These are phyloP conservation scores for Malbranchea zuffiana DNA, from an alignment of 2,329 filamentous ascomycete species.

Conservation along the genomic window DNA sequence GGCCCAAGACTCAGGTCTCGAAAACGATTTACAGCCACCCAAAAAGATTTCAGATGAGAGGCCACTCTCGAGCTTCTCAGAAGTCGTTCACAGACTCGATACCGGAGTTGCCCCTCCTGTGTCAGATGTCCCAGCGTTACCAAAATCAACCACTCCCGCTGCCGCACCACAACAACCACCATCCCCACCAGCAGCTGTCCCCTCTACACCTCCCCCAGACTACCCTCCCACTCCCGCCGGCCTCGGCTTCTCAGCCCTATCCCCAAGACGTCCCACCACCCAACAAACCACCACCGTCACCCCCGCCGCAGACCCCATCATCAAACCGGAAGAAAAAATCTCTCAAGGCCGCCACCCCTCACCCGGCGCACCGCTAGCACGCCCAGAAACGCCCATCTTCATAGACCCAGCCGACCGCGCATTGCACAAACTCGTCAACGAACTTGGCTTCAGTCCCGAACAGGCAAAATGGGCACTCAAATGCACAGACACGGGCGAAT, in stretches of 20 bases:
- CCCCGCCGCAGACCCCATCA: conserved; percentile 5
- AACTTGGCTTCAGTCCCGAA: conserved; percentile 48
- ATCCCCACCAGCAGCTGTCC: background rate
- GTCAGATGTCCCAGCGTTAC: background rate
- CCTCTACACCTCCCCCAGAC: background rate
- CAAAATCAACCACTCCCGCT: background rate
- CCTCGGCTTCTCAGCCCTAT: background rate
- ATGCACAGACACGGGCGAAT: conserved; percentile 50
- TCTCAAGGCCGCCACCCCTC: conserved; percentile 15
- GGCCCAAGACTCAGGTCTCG: conserved; percentile 7
- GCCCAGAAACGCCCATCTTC: conserved; percentile 24
- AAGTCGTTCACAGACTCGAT: conserved; percentile 28
- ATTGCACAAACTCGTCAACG: conserved; percentile 44
- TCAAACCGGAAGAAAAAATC: conserved; percentile 14
- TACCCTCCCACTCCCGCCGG: background rate
- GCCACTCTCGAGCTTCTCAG: conserved; percentile 31
- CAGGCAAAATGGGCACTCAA: conserved; percentile 48
- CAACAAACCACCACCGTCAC: conserved; percentile 8
- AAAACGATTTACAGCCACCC: conserved; percentile 14
- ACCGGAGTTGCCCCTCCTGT: conserved; percentile 7
- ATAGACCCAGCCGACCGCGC: conserved; percentile 47
- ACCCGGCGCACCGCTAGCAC: conserved; percentile 18
- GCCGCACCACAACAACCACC: background rate
- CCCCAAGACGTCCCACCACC: conserved; percentile 5
- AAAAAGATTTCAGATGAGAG: no score